Evolutionary conservation across 306 rosid genomes (phyloP).

Genomic region (Rosa multiflora): DNA sequence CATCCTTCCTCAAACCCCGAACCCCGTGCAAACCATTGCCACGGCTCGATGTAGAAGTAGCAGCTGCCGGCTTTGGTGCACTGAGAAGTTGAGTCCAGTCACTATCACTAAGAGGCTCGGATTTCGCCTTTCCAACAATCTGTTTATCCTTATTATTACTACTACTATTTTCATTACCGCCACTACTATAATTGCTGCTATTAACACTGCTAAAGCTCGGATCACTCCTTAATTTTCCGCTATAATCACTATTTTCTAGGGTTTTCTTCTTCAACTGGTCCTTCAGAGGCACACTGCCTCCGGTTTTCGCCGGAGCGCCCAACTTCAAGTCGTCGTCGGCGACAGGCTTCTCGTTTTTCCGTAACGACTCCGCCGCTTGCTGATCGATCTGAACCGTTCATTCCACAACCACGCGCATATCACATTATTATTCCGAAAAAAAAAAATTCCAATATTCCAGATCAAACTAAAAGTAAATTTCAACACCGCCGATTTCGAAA

Average conservation of each 20-base stretch:
- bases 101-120: slow-evolving; percentile 54
- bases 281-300: slow-evolving; percentile 59
- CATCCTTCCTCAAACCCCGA: slow-evolving; percentile 53
- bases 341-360: slow-evolving; percentile 63
- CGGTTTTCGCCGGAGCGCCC: slow-evolving; percentile 46
- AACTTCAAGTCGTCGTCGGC: slow-evolving; percentile 47
- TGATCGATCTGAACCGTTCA: slow-evolving; percentile 77
- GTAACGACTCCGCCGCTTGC: slow-evolving; percentile 95
- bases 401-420: slow-evolving; percentile 22
- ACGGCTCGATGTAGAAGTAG: slow-evolving; percentile 39
- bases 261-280: slow-evolving; percentile 82
- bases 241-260: slow-evolving; percentile 42
- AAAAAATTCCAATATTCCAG: slow-evolving; percentile 5
- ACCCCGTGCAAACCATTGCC: slow-evolving; percentile 39
- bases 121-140: slow-evolving; percentile 40
- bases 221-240: slow-evolving; percentile 57
- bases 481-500: not conserved
- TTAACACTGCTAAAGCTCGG: slow-evolving; percentile 36
- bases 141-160: slow-evolving; percentile 28
- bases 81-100: slow-evolving; percentile 94
- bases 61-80: slow-evolving; percentile 42
- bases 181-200: slow-evolving; percentile 1
- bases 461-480: not conserved
- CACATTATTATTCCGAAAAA: not conserved
- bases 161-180: slow-evolving; percentile 6